Percentiles rank a stretch among this genome's conserved stretches.
These are phyloP conservation scores for Marasmius fiardii DNA, from an alignment of 1,284 basidiomycete genomes.

Conservation along the genomic window DNA sequence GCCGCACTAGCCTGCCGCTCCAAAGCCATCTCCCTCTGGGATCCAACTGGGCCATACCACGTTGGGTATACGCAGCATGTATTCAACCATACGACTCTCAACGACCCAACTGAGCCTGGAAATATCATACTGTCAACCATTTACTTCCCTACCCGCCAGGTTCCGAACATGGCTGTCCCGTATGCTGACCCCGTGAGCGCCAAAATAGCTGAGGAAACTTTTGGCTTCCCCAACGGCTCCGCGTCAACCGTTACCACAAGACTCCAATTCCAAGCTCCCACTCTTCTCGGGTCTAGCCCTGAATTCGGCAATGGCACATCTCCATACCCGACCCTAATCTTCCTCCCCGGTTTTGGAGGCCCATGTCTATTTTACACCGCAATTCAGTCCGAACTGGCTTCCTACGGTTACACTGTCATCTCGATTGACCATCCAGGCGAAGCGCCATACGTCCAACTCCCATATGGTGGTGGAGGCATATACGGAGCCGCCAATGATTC, in stretches of 20 bases:
- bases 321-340: background rate
- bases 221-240: background rate
- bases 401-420: background rate
- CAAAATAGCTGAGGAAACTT: background rate
- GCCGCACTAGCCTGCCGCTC: background rate
- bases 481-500: background rate
- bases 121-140: background rate
- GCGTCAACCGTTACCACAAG: background rate
- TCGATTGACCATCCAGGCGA: background rate
- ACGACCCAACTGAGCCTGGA: background rate
- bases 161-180: background rate
- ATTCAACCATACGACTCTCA: background rate
- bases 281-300: background rate
- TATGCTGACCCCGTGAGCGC: background rate
- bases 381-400: background rate
- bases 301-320: background rate
- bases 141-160: background rate
- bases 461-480: background rate
- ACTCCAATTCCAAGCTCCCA: background rate
- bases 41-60: background rate
- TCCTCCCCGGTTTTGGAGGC: background rate
- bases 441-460: background rate
- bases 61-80: background rate
- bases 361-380: background rate
- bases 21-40: background rate